Base-by-base conservation (phyloP, 306 rosid genomes). In the Inga leiocalycina region DNA sequence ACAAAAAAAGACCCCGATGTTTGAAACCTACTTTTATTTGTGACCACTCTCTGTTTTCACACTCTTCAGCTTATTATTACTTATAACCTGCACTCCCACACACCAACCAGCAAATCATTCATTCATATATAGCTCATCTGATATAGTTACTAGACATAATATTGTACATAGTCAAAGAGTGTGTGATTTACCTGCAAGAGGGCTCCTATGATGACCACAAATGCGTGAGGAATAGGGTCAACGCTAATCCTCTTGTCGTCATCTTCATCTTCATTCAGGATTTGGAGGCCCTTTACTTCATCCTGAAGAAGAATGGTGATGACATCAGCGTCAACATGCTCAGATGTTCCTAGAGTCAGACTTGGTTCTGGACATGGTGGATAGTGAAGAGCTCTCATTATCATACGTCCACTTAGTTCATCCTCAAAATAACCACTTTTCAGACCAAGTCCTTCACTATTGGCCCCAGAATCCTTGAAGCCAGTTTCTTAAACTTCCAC, bases 1-100 rank as follows among this genome's bases (percentile, higher is more conserved):
- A 89, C 35, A 3, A 89, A 10, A 65, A 82, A 76, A 0, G 76
- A 79, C 44, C 51, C 10, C 2, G 85, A 84, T 27, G 86, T 83
- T 37, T 90, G 71, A 43, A 81, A 80, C 10, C 27, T 56, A 8
- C 81, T 45, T 45, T 94, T 51, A 82, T 90, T 92, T 15, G 94
- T 92, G 77, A 88, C 89, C n/a, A 61, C 97, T n/a, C 94, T 8
- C 48, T 90, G 97, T 27, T n/a, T 89, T 90, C 2, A 67, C 86
- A 32, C 91, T 88, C 71, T 44, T 37, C 32, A 92, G 80, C 82
- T 62, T 89, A 3, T 90, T 85, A 39, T 88, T 90, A 77, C 90
- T 90, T 2, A 92, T 82, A 2, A 92, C 73, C 34, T 61, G 67
- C 67, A 24, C 67, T 61, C 15, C 16, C 6, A 8, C 12, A 20